A percentile compares a stretch with the other conserved stretches of the same genome.
phyloP scores from a whole-genome alignment of 352 stramenopile genomes.

The Phytopythium vexans region DNA sequence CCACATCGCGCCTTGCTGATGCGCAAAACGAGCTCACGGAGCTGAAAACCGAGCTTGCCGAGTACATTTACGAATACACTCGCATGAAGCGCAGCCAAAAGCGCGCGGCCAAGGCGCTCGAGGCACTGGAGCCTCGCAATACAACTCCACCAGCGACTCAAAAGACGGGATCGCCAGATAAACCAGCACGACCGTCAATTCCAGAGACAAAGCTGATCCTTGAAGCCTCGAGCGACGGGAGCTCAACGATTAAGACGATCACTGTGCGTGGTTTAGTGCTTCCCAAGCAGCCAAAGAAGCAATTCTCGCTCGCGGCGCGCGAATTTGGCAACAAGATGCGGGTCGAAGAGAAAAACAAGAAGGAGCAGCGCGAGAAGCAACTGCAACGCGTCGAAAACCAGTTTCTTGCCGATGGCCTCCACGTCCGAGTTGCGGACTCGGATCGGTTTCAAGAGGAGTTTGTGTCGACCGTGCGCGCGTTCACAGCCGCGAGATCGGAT shows the following conservation, averaged over 20 bases:
- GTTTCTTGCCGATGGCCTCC: conserved; percentile 38
- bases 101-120: conserved; percentile 19
- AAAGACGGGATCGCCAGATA: too few relatives aligned
- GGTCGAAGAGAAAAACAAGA: conserved; percentile 36
- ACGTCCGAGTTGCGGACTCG: conserved; percentile 23
- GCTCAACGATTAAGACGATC: neutral
- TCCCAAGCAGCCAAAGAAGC: conserved; percentile 28
- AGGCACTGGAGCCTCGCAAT: neutral
- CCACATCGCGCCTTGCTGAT: conserved; percentile 36
- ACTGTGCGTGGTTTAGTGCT: neutral
- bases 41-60: conserved; percentile 54
- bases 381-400: conserved; percentile 45
- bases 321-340: conserved; percentile 45
- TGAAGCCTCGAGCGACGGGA: too few relatives aligned
- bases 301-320: conserved; percentile 50
- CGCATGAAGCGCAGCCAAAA: conserved; percentile 39
- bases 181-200: too few relatives aligned
- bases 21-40: conserved; percentile 52
- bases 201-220: too few relatives aligned
- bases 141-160: neutral
- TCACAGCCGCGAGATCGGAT: conserved; percentile 28
- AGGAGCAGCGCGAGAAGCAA: conserved; percentile 17
- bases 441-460: conserved; percentile 66
- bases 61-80: conserved; percentile 67
- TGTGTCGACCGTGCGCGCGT: conserved; percentile 50